These are phyloP conservation scores for Cytospora schulzeri DNA, from an alignment of 2,329 filamentous ascomycete species.

Conservation along the genomic window DNA sequence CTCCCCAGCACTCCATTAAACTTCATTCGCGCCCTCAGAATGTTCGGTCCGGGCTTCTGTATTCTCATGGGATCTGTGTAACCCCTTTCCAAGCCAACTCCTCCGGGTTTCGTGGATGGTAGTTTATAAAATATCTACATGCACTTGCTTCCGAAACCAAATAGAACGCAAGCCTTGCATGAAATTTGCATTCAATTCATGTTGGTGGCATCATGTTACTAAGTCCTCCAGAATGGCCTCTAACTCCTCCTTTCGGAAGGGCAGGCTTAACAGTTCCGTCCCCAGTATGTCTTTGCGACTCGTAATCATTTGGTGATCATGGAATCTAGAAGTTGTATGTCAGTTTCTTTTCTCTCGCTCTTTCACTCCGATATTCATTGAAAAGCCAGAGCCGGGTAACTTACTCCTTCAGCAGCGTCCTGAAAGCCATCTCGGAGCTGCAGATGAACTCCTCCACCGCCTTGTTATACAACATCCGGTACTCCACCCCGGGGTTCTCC, in stretches of 20 bases:
- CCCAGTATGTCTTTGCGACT: slow-evolving; percentile 84
- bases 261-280: slow-evolving; percentile 81
- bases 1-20: too few species aligned
- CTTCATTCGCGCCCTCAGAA: too few species aligned
- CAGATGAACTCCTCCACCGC: slow-evolving; percentile 97
- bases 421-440: slow-evolving; percentile 92
- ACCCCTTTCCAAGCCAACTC: background rate
- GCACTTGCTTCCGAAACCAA: background rate
- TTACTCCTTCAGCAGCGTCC: slow-evolving; percentile 89
- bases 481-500: slow-evolving; percentile 77
- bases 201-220: slow-evolving; percentile 38
- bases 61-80: background rate
- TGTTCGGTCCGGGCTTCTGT: background rate
- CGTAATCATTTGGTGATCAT: slow-evolving; percentile 96
- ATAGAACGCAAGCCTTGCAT: background rate
- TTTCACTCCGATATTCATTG: background rate
- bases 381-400: slow-evolving; percentile 33
- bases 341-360: slow-evolving; percentile 25
- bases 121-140: background rate
- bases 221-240: slow-evolving; percentile 85
- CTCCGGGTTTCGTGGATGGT: background rate
- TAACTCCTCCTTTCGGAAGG: slow-evolving; percentile 84
- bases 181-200: background rate
- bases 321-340: slow-evolving; percentile 62
- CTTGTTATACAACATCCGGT: slow-evolving; percentile 89